A percentile compares a stretch with the other conserved stretches of the same genome.
Evolutionary conservation across 768 basidiomycete species (phyloP).

Genomic region (Russula dissimulans): DNA sequence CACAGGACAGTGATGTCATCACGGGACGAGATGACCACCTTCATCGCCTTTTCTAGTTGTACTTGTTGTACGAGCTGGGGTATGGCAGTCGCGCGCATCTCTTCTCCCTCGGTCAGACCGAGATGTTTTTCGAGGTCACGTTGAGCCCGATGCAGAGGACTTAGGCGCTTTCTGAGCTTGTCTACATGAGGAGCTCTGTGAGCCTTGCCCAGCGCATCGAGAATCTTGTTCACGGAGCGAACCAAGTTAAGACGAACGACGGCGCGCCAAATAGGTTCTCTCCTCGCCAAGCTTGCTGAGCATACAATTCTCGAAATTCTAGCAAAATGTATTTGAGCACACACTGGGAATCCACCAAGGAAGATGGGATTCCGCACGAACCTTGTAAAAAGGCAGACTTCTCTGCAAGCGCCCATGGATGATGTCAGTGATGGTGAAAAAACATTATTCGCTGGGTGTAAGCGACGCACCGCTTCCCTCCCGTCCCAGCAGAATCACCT

Average conservation of each 20-base stretch:
- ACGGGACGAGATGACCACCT: constrained; percentile 47
- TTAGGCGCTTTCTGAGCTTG: constrained; percentile 12
- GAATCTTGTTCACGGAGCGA: constrained; percentile 33
- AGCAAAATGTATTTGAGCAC: neutral
- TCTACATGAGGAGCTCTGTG: neutral
- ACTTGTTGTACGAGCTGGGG: constrained; percentile 15
- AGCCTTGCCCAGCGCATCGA: constrained; percentile 28
- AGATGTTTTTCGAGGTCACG: constrained; percentile 1
- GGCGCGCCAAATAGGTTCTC: constrained; percentile 66
- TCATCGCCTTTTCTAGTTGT: constrained; percentile 40
- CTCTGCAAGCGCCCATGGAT: neutral
- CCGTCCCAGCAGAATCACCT: constrained; percentile 22
- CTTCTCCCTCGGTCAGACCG: neutral
- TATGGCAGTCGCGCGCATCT: constrained; percentile 18
- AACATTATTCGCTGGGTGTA: too few relatives aligned
- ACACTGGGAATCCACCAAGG: neutral
- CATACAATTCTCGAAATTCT: neutral
- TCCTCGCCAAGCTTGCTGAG: constrained; percentile 35
- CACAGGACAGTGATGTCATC: constrained; percentile 61
- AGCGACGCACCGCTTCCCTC: neutral
- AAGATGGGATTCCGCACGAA: neutral
- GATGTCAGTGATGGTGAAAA: too few relatives aligned
- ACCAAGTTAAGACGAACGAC: constrained; percentile 57
- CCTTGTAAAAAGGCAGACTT: neutral
- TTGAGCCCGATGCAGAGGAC: constrained; percentile 27